Evolutionary conservation across 116 monocot species (phyloP), one percentile per base, ranked within the genome.

Genomic region (Iris pallida): DNA sequence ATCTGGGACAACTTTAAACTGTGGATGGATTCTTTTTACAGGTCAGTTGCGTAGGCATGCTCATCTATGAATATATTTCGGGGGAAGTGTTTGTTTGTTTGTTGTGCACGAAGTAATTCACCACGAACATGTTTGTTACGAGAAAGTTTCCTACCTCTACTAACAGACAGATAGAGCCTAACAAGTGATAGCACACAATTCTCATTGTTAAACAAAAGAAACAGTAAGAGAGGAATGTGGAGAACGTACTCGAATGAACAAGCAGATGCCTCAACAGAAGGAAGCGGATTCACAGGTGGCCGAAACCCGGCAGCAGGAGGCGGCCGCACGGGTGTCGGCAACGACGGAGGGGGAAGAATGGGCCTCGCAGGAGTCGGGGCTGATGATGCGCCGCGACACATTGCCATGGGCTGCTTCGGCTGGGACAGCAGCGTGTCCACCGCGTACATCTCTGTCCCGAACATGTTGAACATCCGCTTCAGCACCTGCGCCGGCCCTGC

Each of bases 341-440:
- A n/a, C 7, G 44, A 15, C 8, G 79, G 71, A 6, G 64, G 56
- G 49, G 16, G 68, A 4, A 15, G 41, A 8, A 30, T 3, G 13
- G 15, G 13, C 6, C n/a, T 20, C 7, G 71, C 63, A 5, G 75
- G 9, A 8, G 73, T 16, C 8, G 75, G 10, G 1, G 61, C 44
- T 0, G 56, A 6, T 6, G 59, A 15, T 0, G 8, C 57, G 2
- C 63, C 57, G 5, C 63, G 69, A 70, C 89, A 93, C 51, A 82
- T 80, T 20, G 68, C 13, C 70, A 75, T 73, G 1, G 86, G 77
- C 66, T 70, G 49, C 2, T 20, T 30, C 0, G 95, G 95, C 75
- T 88, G 69, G 5, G 84, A 61, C 20, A 95, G 67, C 52, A 95
- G 73, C 10, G 82, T 82, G 9, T 73, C 82, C 3, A 83, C 88